Conservation (phyloP, 2,329 filamentous ascomycete genomes). For the Pyricularia sp. region DNA sequence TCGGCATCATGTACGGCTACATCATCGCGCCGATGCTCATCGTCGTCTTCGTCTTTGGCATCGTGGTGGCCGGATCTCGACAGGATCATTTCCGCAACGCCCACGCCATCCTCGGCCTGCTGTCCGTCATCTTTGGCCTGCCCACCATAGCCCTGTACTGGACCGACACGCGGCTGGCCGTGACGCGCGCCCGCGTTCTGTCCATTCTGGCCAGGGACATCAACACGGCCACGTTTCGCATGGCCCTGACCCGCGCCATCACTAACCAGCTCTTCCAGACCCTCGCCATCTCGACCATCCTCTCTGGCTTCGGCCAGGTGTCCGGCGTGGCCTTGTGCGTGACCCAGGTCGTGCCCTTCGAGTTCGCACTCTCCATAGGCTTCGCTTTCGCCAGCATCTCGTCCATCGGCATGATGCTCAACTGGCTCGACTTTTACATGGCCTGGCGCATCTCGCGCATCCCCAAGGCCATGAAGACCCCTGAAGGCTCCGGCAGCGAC, state of each 20-base stretch:
- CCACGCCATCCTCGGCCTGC: conserved; percentile 19
- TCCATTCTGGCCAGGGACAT: not conserved
- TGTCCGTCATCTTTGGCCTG: conserved; percentile 1
- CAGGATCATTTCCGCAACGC: conserved; percentile 17
- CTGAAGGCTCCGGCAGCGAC: not conserved
- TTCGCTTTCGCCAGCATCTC: conserved; percentile 12
- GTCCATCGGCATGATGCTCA: conserved; percentile 1
- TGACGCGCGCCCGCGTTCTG: not conserved
- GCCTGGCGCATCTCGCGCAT: conserved; percentile 2
- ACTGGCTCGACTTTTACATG: conserved; percentile 5
- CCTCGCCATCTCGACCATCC: conserved; percentile 13
- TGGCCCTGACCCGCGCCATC: conserved; percentile 9
- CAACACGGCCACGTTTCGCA: conserved; percentile 4
- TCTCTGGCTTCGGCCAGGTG: conserved; percentile 20
- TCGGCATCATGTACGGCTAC: conserved; percentile 17
- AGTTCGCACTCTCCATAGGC: conserved; percentile 15
- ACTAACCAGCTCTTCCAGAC: conserved; percentile 18
- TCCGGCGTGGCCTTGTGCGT: conserved; percentile 18
- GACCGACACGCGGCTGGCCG: conserved; percentile 12
- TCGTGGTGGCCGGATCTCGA: conserved; percentile 12
- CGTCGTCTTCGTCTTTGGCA: conserved; percentile 18
- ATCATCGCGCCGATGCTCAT: conserved; percentile 16
- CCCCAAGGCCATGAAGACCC: not conserved
- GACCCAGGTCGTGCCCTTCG: conserved; percentile 18
- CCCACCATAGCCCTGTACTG: conserved; percentile 15